These are phyloP conservation scores for Mycena rosella DNA, from an alignment of 768 basidiomycete genomes.

Conservation along the genomic window DNA sequence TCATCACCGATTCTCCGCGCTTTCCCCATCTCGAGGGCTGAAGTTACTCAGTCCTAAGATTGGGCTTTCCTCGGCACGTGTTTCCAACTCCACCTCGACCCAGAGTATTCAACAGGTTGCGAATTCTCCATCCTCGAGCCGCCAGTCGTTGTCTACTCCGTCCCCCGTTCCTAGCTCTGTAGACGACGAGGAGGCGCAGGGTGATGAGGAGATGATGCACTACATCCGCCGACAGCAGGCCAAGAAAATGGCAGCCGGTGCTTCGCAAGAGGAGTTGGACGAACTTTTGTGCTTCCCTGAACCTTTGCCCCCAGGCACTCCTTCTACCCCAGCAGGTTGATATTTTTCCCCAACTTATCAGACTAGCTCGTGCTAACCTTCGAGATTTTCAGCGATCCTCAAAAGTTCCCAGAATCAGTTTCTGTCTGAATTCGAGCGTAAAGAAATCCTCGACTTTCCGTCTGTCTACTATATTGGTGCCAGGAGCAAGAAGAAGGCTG, in stretches of 20 bases:
- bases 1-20: slow-evolving; percentile 81
- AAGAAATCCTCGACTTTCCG: slow-evolving; percentile 91
- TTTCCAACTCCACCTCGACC: slow-evolving; percentile 62
- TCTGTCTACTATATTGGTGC: slow-evolving; percentile 87
- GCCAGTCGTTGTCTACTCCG: slow-evolving; percentile 84
- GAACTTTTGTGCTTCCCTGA: slow-evolving; percentile 94
- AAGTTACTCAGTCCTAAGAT: slow-evolving; percentile 87
- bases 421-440: slow-evolving; percentile 89
- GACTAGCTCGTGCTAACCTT: slow-evolving; percentile 3
- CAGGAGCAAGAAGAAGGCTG: slow-evolving; percentile 86
- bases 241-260: slow-evolving; percentile 86
- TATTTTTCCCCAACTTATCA: slow-evolving; percentile 36
- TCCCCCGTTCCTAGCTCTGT: slow-evolving; percentile 84
- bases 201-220: slow-evolving; percentile 97
- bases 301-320: slow-evolving; percentile 77
- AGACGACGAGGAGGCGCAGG: slow-evolving; percentile 89
- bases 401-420: slow-evolving; percentile 75
- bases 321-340: slow-evolving; percentile 79
- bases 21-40: slow-evolving; percentile 87
- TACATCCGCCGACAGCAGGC: slow-evolving; percentile 93
- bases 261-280: slow-evolving; percentile 89
- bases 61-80: slow-evolving; percentile 68
- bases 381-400: slow-evolving; percentile 64
- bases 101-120: slow-evolving; percentile 68
- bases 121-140: slow-evolving; percentile 75